Base-by-base conservation (phyloP, 495 filamentous ascomycete species). In the Daldinia concentrica region DNA sequence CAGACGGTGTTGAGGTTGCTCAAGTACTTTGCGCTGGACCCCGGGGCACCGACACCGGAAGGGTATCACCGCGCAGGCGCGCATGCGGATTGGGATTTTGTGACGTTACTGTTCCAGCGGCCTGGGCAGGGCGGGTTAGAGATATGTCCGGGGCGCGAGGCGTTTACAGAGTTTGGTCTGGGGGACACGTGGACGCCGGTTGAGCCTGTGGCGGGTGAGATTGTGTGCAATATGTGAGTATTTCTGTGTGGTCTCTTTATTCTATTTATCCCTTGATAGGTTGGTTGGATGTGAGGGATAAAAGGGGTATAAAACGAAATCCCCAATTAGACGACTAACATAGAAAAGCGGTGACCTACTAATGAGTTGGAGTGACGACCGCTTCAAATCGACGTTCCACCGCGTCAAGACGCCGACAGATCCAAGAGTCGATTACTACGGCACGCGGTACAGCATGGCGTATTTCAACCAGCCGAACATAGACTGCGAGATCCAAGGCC, bases 361-460 rank as follows among this genome's bases (percentile, higher is more conserved):
- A 29, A 90, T 91, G 88, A 85, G 82, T 14, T 91, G 89, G 88
- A 89, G 85, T 52, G 89, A 91, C 69, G 90, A 91, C 73, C 83
- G 88, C 32, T 90, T 91, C 78, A 90, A 90, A 77, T 88, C 85
- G 48, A 88, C 86, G 0, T 88, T 89, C 58, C 89, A 90, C 68
- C 84, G 88, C 1, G 87, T 89, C 32, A 86, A 86, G 78, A 87
- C 88, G 41, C 87, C 88, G 11, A 80, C 78, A 30, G 81, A 85
- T 32, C 75, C 74, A 0, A 62, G 75, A 0, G 80, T 78, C 3
- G 89, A 90, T 67, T 87, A 85, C 75, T 89, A 83, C 68, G 85
- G 85, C 32, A 79, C 82, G 67, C 80, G 89, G 57, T 90, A 90
- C 70, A 88, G 85, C 70, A 86, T 91, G 66, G 89, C 88, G 50